Evolutionary conservation across 176 grass and related monocot species (phyloP), one percentile per base, ranked within the genome.

Genomic region (Phoenix dactylifera): DNA sequence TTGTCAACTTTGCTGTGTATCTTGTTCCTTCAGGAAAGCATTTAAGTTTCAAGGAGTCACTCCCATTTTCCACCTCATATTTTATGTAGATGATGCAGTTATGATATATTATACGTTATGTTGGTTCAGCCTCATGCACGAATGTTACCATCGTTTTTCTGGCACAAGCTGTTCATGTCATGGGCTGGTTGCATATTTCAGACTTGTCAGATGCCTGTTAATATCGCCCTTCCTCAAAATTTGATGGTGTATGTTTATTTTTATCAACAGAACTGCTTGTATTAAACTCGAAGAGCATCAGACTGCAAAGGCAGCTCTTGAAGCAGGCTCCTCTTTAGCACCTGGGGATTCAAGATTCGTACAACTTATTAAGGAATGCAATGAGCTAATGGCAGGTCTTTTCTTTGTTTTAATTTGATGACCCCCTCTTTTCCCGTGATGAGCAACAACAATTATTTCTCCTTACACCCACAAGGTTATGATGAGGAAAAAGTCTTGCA

Each of bases 281-380:
- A 83, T 95, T 18, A 83, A 86, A 30, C 85, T 95, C 39, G 85
- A 85, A 63, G 89, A 95, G 74, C 89, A 95, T 70, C 85, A 89
- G 67, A 95, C 85, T 59, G 89, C 85, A 63, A 95, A 95, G 70
- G 64, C 82, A 62, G 85, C 89, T 72, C 85, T 95, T 68, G 81
- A 89, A 79, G 39, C 70, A 24, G 85, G 89, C 48, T 79, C 44
- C 35, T 62, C 82, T 16, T 80, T 80, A 60, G 72, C 82, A 72
- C 69, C 82, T 83, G 81, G 78, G 54, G 81, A 95, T 56, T 58
- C 82, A 52, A 95, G 85, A 74, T 89, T 95, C 59, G 65, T 78
- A 69, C 82, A 75, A 56, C 65, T 89, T 23, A 75, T 86, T 55
- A 80, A 95, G 54, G 85, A 89, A 68, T 95, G 89, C 65, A 76